phyloP scores from a whole-genome alignment of 2,329 filamentous ascomycete species.

The Fusarium agapanthi region DNA sequence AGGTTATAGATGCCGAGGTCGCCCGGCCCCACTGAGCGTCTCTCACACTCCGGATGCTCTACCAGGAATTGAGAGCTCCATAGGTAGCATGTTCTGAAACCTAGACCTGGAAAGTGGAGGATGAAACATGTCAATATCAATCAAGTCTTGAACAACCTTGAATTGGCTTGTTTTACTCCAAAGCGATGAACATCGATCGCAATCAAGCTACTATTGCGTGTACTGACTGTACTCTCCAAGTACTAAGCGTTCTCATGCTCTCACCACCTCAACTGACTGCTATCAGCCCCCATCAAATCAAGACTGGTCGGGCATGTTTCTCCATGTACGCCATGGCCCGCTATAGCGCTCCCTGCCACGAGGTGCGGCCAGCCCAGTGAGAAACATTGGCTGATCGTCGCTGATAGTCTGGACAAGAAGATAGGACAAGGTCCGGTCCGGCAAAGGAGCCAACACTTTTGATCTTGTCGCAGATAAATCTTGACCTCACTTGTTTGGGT shows the following conservation, averaged over 20 bases:
- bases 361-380: constrained; percentile 18
- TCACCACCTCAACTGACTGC: not conserved
- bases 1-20: constrained; percentile 13
- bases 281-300: not conserved
- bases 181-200: too few species aligned
- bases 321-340: constrained; percentile 20
- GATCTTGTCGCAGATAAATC: not conserved
- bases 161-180: not conserved
- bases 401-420: not conserved
- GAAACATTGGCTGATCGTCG: constrained; percentile 23
- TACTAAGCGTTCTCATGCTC: not conserved
- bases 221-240: not conserved
- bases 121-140: not conserved
- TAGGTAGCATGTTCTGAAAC: not conserved
- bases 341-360: constrained; percentile 26
- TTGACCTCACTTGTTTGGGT: not conserved
- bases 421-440: constrained; percentile 21
- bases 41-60: constrained; percentile 11
- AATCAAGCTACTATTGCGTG: too few species aligned
- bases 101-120: not conserved
- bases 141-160: not conserved
- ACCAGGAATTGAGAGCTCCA: not conserved
- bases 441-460: not conserved
- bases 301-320: constrained; percentile 21
- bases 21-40: constrained; percentile 21